These are phyloP conservation scores for Penicillium sp. DNA, from an alignment of 2,329 filamentous ascomycete genomes.

Conservation along the genomic window DNA sequence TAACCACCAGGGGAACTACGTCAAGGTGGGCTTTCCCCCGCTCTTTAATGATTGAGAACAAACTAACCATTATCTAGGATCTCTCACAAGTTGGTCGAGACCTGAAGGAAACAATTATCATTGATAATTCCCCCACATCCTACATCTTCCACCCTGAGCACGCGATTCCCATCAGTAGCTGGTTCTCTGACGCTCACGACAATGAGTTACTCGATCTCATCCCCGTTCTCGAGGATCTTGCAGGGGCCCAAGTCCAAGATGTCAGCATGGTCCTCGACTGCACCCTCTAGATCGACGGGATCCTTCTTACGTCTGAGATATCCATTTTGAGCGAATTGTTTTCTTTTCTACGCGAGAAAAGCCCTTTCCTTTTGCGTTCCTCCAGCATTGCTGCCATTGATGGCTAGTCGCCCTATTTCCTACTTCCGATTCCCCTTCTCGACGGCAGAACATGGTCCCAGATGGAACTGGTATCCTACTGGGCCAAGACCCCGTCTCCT, in stretches of 20 bases:
- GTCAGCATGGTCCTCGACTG: constrained; percentile 98
- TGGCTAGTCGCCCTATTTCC: constrained; percentile 6
- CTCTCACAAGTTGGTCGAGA: constrained; percentile 95
- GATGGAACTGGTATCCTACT: constrained; percentile 23
- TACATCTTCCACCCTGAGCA: constrained; percentile 99
- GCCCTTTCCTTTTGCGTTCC: constrained; percentile 15
- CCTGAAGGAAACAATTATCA: constrained; percentile 96
- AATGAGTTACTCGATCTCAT: constrained; percentile 97
- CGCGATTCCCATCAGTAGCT: constrained; percentile 98
- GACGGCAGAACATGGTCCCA: constrained; percentile 6
- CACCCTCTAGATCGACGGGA: constrained; percentile 51
- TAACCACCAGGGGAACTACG: constrained; percentile 98
- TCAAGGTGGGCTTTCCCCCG: constrained; percentile 62
- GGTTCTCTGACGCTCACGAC: constrained; percentile 99
- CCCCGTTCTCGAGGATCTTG: constrained; percentile 95
- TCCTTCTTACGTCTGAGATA: constrained; percentile 29
- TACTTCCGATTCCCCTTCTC: constrained; percentile 15
- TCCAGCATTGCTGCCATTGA: constrained; percentile 15
- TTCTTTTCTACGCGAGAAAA: constrained; percentile 23
- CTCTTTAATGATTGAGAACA: not conserved
- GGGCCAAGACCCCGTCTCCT: constrained; percentile 14
- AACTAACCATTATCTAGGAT: constrained; percentile 55
- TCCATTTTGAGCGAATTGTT: constrained; percentile 27
- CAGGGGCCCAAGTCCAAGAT: constrained; percentile 81
- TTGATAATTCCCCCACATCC: constrained; percentile 97